Base-by-base conservation (phyloP, 768 basidiomycete genomes). In the Kockovaella imperatae region DNA sequence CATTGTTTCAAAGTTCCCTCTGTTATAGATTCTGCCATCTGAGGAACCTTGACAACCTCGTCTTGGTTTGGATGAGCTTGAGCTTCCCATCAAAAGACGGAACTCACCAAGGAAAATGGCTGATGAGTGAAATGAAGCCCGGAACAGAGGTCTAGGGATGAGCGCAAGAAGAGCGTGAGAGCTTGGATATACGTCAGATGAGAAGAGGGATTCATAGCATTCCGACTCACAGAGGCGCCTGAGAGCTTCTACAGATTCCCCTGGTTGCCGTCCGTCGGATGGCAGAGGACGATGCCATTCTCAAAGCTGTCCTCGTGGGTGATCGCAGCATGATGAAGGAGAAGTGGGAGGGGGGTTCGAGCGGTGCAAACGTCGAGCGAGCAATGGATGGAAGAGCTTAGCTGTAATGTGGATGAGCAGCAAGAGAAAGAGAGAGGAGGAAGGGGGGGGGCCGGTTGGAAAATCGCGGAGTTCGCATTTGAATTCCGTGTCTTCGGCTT, bases 11-110 rank as follows among this genome's bases (percentile, higher is more conserved):
- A 77, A 4, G 93, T 97, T 29, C 93, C 93, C 72, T 99, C 93
- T 30, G 87, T 87, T 73, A 97, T 96, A 53, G 91, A 96, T 71
- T 96, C 91, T 23, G 93, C 70, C 88, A 96, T 93, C 72, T 89
- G 86, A 15, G 90, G 90, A 31, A 96, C 90, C 75, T 93, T 88
- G 56, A 96, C 79, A 47, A 83, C 87, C 74, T 91, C 85, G 49
- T 82, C 63, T 66, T n/a, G n/a, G n/a, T n/a, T n/a, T n/a, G 38
- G n/a, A 39, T 11, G 32, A 32, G 7, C 24, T 52, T 29, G 35
- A 51, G 24, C 14, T 24, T 31, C 15, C 18, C 4, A 6, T 18
- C 23, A 5, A 35, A 24, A n/a, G 14, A 3, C 3, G 14, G 21
- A 42, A 28, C 17, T 35, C 13, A 67, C 65, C 66, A 35, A 44